Evolutionary conservation across 2,329 filamentous ascomycete genomes (phyloP).

Genomic region (Aspergillus novofumigatus): DNA sequence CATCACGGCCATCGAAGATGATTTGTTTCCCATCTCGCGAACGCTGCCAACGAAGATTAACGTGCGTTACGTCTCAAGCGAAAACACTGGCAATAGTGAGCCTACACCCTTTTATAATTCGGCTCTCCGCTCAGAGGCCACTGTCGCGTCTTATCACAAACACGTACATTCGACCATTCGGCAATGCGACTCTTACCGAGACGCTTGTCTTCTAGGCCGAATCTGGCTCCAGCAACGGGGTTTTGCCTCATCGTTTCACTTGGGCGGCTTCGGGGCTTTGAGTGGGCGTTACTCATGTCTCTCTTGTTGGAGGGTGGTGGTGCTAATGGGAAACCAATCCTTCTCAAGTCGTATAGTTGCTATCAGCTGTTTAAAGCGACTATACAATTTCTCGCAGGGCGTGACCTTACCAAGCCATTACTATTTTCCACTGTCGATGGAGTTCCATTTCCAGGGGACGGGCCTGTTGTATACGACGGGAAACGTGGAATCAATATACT

Average conservation of each 20-base stretch:
- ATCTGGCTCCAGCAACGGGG: slow-evolving; percentile 88
- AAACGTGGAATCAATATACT: slow-evolving; percentile 72
- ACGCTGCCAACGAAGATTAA: slow-evolving; percentile 67
- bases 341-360: slow-evolving; percentile 78
- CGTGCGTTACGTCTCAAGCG: slow-evolving; percentile 55
- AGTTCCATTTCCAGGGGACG: slow-evolving; percentile 35
- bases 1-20: slow-evolving; percentile 67
- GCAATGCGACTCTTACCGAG: slow-evolving; percentile 68
- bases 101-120: slow-evolving; percentile 87
- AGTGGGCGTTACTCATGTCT: slow-evolving; percentile 79
- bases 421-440: slow-evolving; percentile 31
- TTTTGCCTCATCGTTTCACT: slow-evolving; percentile 63
- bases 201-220: slow-evolving; percentile 80
- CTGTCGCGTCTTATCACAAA: slow-evolving; percentile 70
- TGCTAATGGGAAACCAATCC: slow-evolving; percentile 63
- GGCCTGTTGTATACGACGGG: slow-evolving; percentile 76
- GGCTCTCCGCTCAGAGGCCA: slow-evolving; percentile 72
- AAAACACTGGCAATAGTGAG: slow-evolving; percentile 34
- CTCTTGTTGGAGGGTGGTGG: slow-evolving; percentile 75
- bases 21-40: slow-evolving; percentile 67
- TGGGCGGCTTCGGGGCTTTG: slow-evolving; percentile 91
- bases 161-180: slow-evolving; percentile 66
- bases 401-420: slow-evolving; percentile 68
- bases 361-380: slow-evolving; percentile 93
- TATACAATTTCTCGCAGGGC: slow-evolving; percentile 77